These are phyloP conservation scores for Quercus cerris DNA, from an alignment of 306 rosid species.

Conservation along the genomic window DNA sequence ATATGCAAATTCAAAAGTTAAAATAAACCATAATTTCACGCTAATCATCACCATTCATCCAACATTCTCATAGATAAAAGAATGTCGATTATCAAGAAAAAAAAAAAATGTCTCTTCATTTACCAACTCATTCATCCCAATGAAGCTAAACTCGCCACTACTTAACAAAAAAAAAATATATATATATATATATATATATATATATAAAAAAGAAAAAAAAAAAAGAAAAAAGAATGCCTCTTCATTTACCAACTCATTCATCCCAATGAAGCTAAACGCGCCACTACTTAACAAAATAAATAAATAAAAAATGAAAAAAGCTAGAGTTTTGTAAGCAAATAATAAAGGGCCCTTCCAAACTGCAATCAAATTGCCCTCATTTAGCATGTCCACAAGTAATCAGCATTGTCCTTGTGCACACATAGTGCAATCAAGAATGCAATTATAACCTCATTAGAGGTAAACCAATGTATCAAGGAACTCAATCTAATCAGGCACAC, in stretches of 20 bases:
- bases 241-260: not conserved
- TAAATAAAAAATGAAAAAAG: not conserved
- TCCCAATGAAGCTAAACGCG: not conserved
- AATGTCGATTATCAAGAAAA: no score
- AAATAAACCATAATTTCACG: no score
- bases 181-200: no score
- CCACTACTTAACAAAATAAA: not conserved
- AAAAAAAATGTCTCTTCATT: not conserved
- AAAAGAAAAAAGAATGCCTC: no score
- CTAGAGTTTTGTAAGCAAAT: not conserved
- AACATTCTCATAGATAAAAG: no score
- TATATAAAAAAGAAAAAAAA: no score
- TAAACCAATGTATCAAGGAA: not conserved
- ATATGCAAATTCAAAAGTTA: no score
- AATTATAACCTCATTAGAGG: not conserved
- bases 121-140: not conserved
- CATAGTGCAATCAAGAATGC: no score
- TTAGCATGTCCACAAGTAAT: not conserved
- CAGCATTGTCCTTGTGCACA: no score
- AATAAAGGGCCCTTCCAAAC: not conserved
- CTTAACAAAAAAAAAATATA: not conserved
- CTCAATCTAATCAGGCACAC: not conserved
- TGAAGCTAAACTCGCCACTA: not conserved
- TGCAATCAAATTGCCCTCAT: not conserved
- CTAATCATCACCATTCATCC: no score